Evolutionary conservation across 1,139 yeast genomes (phyloP).

Genomic region (Pichia sp.): DNA sequence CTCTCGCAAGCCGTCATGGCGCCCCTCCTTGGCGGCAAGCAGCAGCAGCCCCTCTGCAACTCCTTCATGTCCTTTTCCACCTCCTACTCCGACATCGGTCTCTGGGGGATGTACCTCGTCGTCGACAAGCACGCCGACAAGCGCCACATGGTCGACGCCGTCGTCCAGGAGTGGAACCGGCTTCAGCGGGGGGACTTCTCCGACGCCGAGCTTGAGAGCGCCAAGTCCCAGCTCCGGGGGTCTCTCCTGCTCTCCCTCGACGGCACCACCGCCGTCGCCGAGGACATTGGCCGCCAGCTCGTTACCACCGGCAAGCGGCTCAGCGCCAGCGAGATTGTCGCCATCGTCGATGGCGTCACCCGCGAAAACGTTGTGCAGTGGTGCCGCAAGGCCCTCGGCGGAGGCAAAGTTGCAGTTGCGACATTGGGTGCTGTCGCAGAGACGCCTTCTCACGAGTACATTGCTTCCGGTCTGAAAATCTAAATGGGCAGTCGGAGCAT

Average conservation of each 20-base stretch:
- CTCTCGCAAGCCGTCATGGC: slow-evolving; percentile 62
- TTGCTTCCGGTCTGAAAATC: not conserved
- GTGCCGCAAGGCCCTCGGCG: slow-evolving; percentile 79
- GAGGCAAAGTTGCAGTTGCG: slow-evolving; percentile 81
- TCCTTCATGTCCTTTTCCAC: slow-evolving; percentile 96
- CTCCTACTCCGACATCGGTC: slow-evolving; percentile 93
- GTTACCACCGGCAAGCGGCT: slow-evolving; percentile 91
- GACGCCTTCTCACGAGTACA: slow-evolving; percentile 16
- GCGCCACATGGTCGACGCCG: slow-evolving; percentile 63
- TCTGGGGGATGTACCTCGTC: slow-evolving; percentile 96
- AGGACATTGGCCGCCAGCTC: slow-evolving; percentile 94
- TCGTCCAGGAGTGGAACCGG: slow-evolving; percentile 84
- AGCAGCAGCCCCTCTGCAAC: slow-evolving; percentile 68
- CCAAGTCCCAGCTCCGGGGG: slow-evolving; percentile 93
- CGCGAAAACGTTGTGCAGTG: slow-evolving; percentile 78
- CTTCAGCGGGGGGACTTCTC: slow-evolving; percentile 70
- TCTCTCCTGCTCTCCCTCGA: slow-evolving; percentile 83
- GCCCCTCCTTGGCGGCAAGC: slow-evolving; percentile 39
- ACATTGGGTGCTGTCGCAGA: slow-evolving; percentile 79
- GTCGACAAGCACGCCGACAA: slow-evolving; percentile 71
- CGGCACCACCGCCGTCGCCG: slow-evolving; percentile 94
- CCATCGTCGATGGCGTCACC: slow-evolving; percentile 73
- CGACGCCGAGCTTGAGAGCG: slow-evolving; percentile 85
- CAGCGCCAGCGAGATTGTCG: slow-evolving; percentile 88
- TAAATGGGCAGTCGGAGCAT: not conserved